phyloP scores from a whole-genome alignment of 306 rosid species.

The Boehmeria nivea region DNA sequence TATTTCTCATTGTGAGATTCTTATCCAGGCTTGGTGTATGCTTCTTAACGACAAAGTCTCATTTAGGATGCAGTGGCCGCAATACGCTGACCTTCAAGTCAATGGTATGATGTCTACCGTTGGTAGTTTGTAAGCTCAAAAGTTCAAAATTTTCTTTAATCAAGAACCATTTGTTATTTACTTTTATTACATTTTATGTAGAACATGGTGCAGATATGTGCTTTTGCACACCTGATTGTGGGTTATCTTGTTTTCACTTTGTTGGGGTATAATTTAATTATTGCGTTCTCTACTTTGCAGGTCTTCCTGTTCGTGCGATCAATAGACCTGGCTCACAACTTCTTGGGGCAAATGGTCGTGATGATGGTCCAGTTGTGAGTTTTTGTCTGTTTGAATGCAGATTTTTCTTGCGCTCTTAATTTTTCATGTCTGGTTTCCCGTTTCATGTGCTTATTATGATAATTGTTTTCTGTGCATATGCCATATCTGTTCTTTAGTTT shows the following conservation, averaged over 20 bases:
- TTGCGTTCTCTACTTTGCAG: constrained; percentile 27
- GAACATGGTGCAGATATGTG: background rate
- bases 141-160: background rate
- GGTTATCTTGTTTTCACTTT: background rate
- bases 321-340: constrained; percentile 91
- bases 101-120: constrained; percentile 56
- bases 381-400: background rate
- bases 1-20: constrained; percentile 18
- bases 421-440: background rate
- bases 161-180: background rate
- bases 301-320: constrained; percentile 78
- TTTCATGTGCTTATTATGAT: too few relatives aligned
- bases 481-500: background rate
- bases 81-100: constrained; percentile 77
- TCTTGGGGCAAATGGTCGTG: constrained; percentile 98
- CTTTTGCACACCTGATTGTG: background rate
- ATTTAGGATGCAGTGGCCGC: constrained; percentile 99
- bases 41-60: constrained; percentile 93
- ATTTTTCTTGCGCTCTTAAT: background rate
- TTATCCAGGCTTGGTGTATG: constrained; percentile 92
- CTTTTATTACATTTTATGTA: background rate
- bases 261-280: background rate
- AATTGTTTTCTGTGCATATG: background rate
- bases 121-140: background rate
- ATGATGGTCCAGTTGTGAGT: constrained; percentile 97